phyloP scores from a whole-genome alignment of 2,329 filamentous ascomycete species.

The Colletotrichum caudatum region DNA sequence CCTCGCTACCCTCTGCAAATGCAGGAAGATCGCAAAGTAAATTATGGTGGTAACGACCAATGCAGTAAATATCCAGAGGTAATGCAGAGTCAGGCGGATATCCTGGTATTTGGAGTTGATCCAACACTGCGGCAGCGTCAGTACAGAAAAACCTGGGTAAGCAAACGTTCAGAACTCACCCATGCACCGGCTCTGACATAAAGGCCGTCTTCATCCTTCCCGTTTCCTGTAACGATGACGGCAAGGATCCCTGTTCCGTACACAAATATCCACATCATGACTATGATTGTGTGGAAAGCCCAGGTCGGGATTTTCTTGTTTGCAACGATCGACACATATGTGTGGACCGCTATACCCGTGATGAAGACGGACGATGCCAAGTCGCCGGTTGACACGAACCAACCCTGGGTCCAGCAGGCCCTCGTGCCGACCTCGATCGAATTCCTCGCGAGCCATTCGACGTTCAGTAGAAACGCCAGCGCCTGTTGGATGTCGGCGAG shows the following conservation, averaged over 20 bases:
- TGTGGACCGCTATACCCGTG: slow-evolving; percentile 73
- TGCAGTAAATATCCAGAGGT: slow-evolving; percentile 70
- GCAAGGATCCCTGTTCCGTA: slow-evolving; percentile 68
- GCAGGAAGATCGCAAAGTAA: slow-evolving; percentile 57
- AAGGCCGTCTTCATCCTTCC: slow-evolving; percentile 57
- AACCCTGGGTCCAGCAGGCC: slow-evolving; percentile 74
- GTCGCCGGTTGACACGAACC: slow-evolving; percentile 75
- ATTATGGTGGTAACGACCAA: slow-evolving; percentile 54
- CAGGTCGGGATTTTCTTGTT: slow-evolving; percentile 64
- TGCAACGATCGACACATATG: slow-evolving; percentile 71
- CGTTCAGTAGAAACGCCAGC: slow-evolving; percentile 72
- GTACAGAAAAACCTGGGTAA: background rate
- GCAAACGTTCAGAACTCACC: slow-evolving; percentile 52
- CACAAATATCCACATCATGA: slow-evolving; percentile 68
- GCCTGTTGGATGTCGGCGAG: slow-evolving; percentile 76
- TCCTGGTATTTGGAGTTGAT: slow-evolving; percentile 65
- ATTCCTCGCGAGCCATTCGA: slow-evolving; percentile 67
- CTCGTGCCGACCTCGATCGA: slow-evolving; percentile 64
- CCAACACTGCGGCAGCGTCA: slow-evolving; percentile 65
- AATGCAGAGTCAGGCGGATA: slow-evolving; percentile 71
- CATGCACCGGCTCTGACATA: slow-evolving; percentile 76
- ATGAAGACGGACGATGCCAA: slow-evolving; percentile 76
- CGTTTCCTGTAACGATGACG: slow-evolving; percentile 57
- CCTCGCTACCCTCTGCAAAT: slow-evolving; percentile 48
- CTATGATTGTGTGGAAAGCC: slow-evolving; percentile 63